A percentile compares a stretch with the other conserved stretches of the same genome.
Conservation (phyloP, 2,329 filamentous ascomycete genomes). For the Colletotrichum agaves region DNA sequence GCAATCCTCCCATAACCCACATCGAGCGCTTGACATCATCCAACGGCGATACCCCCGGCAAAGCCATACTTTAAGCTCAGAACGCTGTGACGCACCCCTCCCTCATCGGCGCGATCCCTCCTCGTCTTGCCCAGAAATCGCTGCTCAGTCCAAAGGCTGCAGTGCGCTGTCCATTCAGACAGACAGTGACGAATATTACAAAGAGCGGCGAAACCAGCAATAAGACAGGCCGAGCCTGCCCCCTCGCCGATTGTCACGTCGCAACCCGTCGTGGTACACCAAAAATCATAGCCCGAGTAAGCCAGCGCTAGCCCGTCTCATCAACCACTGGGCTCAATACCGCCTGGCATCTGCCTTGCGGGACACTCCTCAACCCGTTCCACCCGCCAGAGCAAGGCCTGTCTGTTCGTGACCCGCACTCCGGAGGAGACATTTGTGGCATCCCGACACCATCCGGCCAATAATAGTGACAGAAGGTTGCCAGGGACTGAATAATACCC, state of each 20-base stretch:
- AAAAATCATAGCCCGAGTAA: background rate
- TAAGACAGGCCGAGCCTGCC: background rate
- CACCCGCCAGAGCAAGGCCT: background rate
- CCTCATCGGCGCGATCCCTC: slow-evolving; percentile 19
- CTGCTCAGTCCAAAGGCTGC: background rate
- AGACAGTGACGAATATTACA: no score
- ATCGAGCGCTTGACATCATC: background rate
- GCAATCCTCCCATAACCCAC: background rate
- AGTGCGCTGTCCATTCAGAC: no score
- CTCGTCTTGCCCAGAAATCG: slow-evolving; percentile 9
- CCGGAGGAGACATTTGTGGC: background rate
- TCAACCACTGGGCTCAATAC: background rate
- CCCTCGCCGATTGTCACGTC: slow-evolving; percentile 8
- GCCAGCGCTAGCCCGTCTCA: background rate
- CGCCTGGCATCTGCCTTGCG: slow-evolving; percentile 10
- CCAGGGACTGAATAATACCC: background rate
- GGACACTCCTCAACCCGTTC: background rate
- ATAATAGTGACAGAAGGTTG: slow-evolving; percentile 3
- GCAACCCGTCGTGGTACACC: slow-evolving; percentile 4
- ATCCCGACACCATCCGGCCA: slow-evolving; percentile 1
- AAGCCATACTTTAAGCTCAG: slow-evolving; percentile 31
- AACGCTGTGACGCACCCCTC: slow-evolving; percentile 29
- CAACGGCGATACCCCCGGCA: slow-evolving; percentile 28
- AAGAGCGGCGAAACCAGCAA: no score
- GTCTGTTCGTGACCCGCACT: background rate